Percentiles rank a stretch among this genome's conserved stretches.
Evolutionary conservation across 1,139 yeast genomes (phyloP).

Genomic region (Ogataea hybrid): DNA sequence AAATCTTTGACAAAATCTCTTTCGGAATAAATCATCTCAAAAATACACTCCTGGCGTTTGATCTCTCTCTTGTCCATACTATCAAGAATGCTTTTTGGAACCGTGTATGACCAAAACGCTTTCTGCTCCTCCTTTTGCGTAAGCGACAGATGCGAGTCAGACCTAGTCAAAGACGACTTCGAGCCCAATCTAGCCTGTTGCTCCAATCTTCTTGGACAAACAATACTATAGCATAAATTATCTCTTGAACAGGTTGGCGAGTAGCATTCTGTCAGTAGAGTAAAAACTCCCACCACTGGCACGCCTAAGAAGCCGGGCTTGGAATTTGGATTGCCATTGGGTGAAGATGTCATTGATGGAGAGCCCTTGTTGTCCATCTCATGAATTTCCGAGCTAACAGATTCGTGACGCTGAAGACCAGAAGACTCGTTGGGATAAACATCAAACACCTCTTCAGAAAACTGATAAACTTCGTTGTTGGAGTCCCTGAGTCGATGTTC

Average conservation of each 20-base stretch:
- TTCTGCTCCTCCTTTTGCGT: conserved; percentile 79
- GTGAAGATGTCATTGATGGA: conserved; percentile 20
- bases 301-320: conserved; percentile 7
- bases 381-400: conserved; percentile 21
- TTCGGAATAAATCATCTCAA: conserved; percentile 92
- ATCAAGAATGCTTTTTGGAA: conserved; percentile 76
- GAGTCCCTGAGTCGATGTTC: conserved; percentile 92
- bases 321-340: conserved; percentile 9
- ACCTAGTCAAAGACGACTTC: conserved; percentile 82
- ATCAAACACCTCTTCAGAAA: conserved; percentile 50
- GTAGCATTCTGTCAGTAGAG: conserved; percentile 88
- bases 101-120: conserved; percentile 93
- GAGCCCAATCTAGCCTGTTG: conserved; percentile 91
- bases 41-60: conserved; percentile 92
- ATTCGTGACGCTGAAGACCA: conserved; percentile 26
- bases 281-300: conserved; percentile 88
- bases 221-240: conserved; percentile 85
- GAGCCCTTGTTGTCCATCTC: conserved; percentile 21
- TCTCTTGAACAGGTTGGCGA: conserved; percentile 95
- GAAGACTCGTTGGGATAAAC: conserved; percentile 21
- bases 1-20: conserved; percentile 93
- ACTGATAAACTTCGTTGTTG: conserved; percentile 82
- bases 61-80: conserved; percentile 80
- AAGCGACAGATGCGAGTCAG: conserved; percentile 75
- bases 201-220: conserved; percentile 95